phyloP scores from a whole-genome alignment of 371 early-diverging fungal genomes.

The Mortierella sp. region DNA sequence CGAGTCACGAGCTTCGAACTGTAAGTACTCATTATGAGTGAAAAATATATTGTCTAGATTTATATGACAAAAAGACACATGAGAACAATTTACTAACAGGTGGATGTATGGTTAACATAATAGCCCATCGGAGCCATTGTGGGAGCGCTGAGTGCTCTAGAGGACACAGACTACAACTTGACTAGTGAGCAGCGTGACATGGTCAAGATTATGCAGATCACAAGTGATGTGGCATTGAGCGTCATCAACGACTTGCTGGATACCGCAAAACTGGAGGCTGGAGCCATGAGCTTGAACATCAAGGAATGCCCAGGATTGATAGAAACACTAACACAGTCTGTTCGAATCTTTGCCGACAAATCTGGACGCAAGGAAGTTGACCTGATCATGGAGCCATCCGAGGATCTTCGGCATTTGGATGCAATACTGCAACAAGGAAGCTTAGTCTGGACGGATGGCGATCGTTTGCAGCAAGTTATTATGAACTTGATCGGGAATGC shows the following conservation, averaged over 20 bases:
- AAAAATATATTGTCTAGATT: conserved; percentile 3
- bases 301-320: conserved; percentile 39
- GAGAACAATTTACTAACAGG: neutral
- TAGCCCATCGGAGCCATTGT: conserved; percentile 57
- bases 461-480: conserved; percentile 53
- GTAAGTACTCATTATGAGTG: conserved; percentile 35
- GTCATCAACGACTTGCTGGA: conserved; percentile 71
- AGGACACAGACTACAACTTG: conserved; percentile 52
- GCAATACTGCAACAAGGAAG: conserved; percentile 17
- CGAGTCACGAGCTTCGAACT: conserved; percentile 53
- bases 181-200: conserved; percentile 59
- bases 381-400: conserved; percentile 44
- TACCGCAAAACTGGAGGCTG: conserved; percentile 67
- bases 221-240: conserved; percentile 60
- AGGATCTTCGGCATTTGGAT: conserved; percentile 31
- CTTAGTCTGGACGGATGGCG: conserved; percentile 48
- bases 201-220: conserved; percentile 58
- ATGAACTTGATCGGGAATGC: conserved; percentile 58
- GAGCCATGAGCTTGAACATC: conserved; percentile 55
- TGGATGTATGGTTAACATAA: neutral
- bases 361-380: conserved; percentile 54
- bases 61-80: too few species aligned
- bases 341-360: conserved; percentile 55
- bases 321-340: conserved; percentile 45
- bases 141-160: conserved; percentile 55